Base-by-base conservation (phyloP, 2,329 filamentous ascomycete species). In the Fusarium brevicatenulatum region DNA sequence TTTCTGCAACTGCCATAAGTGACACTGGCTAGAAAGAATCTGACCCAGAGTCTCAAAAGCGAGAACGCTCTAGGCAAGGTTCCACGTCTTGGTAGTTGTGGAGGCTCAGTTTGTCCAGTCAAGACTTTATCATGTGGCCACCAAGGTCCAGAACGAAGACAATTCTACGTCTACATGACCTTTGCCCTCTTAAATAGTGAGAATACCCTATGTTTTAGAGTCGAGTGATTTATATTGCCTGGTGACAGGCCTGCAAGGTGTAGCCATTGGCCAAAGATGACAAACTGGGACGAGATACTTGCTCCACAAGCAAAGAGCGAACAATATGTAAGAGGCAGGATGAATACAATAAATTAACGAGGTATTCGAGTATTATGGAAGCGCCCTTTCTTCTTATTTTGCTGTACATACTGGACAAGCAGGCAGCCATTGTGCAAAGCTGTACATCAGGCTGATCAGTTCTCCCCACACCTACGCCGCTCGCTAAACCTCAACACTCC, bases 11-110 rank as follows among this genome's bases (percentile, higher is more conserved):
- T 42, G 0, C 2, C 1, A 15, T 23, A 16, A 3, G 0, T 23
- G 0, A 10, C 1, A 16, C 1, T 7, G 40, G 3, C n/a, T 23
- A 1, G 8, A 5, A 4, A 0, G 23, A 16, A 10, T 10, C 13
- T 6, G 1, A 4, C 9, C n/a, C 5, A 42, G n/a, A 23, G 9
- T 8, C 9, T 3, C 5, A 16, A 42, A 16, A 16, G 40, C n/a
- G n/a, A 23, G 13, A 23, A 16, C 16, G 0, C 40, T 42, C n/a
- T n/a, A 10, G 13, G 3, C 0, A 2, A 23, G 2, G 9, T 23
- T 42, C n/a, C n/a, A 23, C 13, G 13, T 2, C 13, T 9, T 42
- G n/a, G 13, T 9, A 10, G 40, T 23, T 10, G 1, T 42, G 6
- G 13, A 16, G n/a, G 40, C 9, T 23, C 40, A 9, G n/a, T 23